phyloP scores from a whole-genome alignment of 768 basidiomycete species.

The Mycena maculata region DNA sequence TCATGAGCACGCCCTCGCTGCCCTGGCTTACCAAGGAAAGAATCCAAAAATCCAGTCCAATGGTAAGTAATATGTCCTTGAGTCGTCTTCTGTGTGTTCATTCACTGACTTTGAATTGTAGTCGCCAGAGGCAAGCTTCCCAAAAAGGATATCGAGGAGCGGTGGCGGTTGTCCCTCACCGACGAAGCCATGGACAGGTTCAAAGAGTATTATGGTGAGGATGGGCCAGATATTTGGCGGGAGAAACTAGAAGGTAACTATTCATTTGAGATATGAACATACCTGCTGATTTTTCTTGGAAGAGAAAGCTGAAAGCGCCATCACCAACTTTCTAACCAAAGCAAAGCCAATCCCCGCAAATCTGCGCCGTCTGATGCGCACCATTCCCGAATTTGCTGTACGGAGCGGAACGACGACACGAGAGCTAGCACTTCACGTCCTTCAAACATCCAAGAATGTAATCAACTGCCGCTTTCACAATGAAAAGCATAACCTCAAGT shows the following conservation, averaged over 20 bases:
- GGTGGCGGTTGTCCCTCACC: not conserved
- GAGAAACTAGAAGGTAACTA: not conserved
- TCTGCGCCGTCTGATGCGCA: not conserved
- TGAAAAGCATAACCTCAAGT: no score
- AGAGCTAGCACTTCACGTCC: not conserved
- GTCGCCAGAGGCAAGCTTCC: no score
- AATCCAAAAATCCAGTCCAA: no score
- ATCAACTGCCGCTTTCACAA: no score
- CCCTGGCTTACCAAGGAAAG: no score
- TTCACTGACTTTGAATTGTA: no score
- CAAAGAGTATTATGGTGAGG: not conserved
- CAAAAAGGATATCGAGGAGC: not conserved
- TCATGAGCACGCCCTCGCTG: no score
- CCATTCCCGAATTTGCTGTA: not conserved
- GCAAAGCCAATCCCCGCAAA: not conserved
- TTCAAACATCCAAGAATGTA: not conserved
- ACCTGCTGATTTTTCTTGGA: not conserved
- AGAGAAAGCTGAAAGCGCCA: not conserved
- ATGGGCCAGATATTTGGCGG: not conserved
- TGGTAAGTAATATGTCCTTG: not conserved
- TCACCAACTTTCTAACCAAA: not conserved
- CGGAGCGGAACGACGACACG: not conserved
- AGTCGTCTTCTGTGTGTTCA: no score
- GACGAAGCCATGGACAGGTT: not conserved
- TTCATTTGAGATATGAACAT: not conserved